phyloP scores from a whole-genome alignment of 2,329 filamentous ascomycete species.

The Aaosphaeria arxii region DNA sequence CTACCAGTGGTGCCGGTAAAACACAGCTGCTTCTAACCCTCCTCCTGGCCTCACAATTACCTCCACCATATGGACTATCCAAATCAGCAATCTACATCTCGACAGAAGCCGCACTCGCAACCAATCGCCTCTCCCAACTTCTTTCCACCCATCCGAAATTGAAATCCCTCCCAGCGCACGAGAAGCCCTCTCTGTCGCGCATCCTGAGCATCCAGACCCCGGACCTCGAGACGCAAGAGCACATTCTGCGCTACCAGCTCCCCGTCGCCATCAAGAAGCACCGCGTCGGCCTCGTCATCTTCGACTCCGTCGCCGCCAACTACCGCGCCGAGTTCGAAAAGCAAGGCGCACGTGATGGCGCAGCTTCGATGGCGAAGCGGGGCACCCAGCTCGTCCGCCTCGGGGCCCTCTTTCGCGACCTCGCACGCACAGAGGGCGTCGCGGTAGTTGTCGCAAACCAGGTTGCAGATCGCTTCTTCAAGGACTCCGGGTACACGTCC shows the following conservation, averaged over 20 bases:
- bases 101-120: constrained; percentile 83
- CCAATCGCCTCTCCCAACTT: constrained; percentile 76
- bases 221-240: constrained; percentile 91
- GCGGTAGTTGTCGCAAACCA: constrained; percentile 94
- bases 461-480: constrained; percentile 80
- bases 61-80: constrained; percentile 66
- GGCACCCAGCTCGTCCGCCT: constrained; percentile 74
- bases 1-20: constrained; percentile 76
- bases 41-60: constrained; percentile 79
- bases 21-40: constrained; percentile 88
- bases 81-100: constrained; percentile 87
- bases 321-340: constrained; percentile 88
- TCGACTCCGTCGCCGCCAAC: constrained; percentile 94
- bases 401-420: constrained; percentile 69
- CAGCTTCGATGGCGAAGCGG: constrained; percentile 65
- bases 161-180: constrained; percentile 36
- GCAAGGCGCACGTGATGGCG: constrained; percentile 36
- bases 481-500: constrained; percentile 15
- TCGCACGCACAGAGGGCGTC: constrained; percentile 72
- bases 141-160: constrained; percentile 65
- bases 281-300: constrained; percentile 74
- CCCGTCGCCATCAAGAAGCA: constrained; percentile 77
- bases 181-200: constrained; percentile 65
- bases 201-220: constrained; percentile 80
- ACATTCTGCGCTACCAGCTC: constrained; percentile 89